These are phyloP conservation scores for Candida glaebosa DNA, from an alignment of 805 yeast species.

Conservation along the genomic window DNA sequence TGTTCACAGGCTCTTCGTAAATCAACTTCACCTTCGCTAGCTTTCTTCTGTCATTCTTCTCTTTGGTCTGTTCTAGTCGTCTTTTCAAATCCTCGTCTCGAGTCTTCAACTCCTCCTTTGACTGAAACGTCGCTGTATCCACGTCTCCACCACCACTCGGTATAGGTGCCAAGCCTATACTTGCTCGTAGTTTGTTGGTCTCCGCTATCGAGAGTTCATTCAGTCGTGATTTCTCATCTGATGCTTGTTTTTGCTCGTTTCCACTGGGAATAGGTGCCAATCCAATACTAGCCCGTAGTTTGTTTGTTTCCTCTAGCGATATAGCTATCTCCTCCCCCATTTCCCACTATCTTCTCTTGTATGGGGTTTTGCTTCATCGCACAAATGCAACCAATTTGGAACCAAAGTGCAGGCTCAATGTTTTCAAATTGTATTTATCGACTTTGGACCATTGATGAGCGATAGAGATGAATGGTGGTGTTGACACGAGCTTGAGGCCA, in stretches of 20 bases:
- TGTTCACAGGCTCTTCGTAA: slow-evolving; percentile 25
- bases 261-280: slow-evolving; percentile 44
- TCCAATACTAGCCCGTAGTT: slow-evolving; percentile 48
- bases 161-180: slow-evolving; percentile 39
- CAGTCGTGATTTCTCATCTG: neutral
- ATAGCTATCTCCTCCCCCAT: slow-evolving; percentile 22
- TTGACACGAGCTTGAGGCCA: neutral
- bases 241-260: neutral
- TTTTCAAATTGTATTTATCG: too few relatives aligned
- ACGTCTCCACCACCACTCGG: slow-evolving; percentile 16
- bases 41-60: slow-evolving; percentile 18
- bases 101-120: slow-evolving; percentile 7
- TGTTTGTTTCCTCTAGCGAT: slow-evolving; percentile 55
- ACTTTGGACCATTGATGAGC: too few relatives aligned
- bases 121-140: slow-evolving; percentile 12
- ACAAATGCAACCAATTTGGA: neutral
- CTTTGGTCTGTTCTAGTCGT: slow-evolving; percentile 17
- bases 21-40: slow-evolving; percentile 19
- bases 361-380: neutral
- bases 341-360: neutral
- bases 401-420: neutral
- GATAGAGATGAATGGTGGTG: neutral
- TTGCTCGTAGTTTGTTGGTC: slow-evolving; percentile 38
- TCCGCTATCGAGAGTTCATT: slow-evolving; percentile 33
- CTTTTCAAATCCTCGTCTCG: slow-evolving; percentile 13